Base-by-base conservation (phyloP, 257 asterid species). In the Gynochthodes officinalis region DNA sequence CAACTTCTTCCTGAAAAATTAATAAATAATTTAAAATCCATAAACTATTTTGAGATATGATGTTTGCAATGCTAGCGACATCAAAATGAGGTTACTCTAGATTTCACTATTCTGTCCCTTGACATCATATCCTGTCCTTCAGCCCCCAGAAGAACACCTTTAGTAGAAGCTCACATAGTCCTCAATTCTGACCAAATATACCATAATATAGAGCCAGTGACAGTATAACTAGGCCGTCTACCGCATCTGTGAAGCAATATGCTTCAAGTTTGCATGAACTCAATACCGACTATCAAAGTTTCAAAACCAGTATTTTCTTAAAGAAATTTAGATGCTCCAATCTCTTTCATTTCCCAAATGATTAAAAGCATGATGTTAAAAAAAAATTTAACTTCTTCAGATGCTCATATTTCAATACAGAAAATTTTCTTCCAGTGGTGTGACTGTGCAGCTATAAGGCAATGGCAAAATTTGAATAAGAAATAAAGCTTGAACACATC, bases 1-100 rank as follows among this genome's bases (percentile, higher is more conserved):
- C 94, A 66, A 91, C 94, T 79, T 91, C 96, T 73, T 88, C 96
- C 96, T 91, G 85, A 62, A 78, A 82, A 52, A 54, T 27, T 67
- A 75, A 73, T 72, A 14, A 57, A 63, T 12, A 44, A 76, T 19
- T 64, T 19, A 67, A 58, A 75, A 16, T 13, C 30, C 49, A 53
- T n/a, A 48, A 44, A 32, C 49, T 70, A 67, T 43, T 39, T 39
- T 16, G 37, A 50, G 10, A 15, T 27, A 63, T 55, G 39, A 50
- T 18, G 8, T 43, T 50, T 52, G 25, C 30, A 16, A 44, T 50
- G 37, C 16, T 10, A 58, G 32, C 19, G 8, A 40, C 39, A 48
- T 10, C 63, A 61, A 28, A 43, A 69, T 28, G 21, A 52, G 13
- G 18, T 28, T 21, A 4, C 14, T 40, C 27, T 12, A 19, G 35